Evolutionary conservation across 2,329 filamentous ascomycete genomes (phyloP).

Genomic region (Trichoderma sp.): DNA sequence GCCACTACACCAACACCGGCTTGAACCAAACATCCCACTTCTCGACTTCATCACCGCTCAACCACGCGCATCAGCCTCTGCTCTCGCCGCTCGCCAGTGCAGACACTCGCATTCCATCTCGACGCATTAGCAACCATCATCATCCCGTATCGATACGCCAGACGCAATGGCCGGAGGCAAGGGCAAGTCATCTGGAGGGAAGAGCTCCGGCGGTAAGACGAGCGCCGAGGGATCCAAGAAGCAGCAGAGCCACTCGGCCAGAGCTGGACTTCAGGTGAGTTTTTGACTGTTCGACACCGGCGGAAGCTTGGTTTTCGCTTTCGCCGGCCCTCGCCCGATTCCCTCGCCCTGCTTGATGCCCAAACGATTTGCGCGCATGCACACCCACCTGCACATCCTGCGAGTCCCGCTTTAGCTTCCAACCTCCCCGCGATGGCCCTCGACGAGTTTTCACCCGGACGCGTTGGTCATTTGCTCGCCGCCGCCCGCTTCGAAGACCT

Average conservation of each 20-base stretch:
- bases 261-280: conserved; percentile 91
- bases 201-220: conserved; percentile 78
- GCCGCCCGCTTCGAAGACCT: background rate
- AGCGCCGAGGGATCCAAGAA: conserved; percentile 69
- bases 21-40: conserved; percentile 15
- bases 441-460: conserved; percentile 11
- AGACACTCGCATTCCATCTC: background rate
- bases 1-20: conserved; percentile 21
- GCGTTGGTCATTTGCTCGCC: conserved; percentile 5
- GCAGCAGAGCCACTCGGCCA: conserved; percentile 92
- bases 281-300: background rate
- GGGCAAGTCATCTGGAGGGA: conserved; percentile 88
- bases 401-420: conserved; percentile 17
- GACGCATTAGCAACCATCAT: background rate
- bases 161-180: conserved; percentile 76
- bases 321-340: background rate
- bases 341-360: conserved; percentile 16
- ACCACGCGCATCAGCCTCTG: conserved; percentile 11
- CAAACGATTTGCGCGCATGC: conserved; percentile 21
- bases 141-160: conserved; percentile 13
- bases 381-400: conserved; percentile 18
- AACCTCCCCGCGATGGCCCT: conserved; percentile 18
- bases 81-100: conserved; percentile 3
- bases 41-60: conserved; percentile 11
- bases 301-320: background rate